These are phyloP conservation scores for Penicillium olsonii DNA, from an alignment of 2,329 filamentous ascomycete species.

Conservation along the genomic window DNA sequence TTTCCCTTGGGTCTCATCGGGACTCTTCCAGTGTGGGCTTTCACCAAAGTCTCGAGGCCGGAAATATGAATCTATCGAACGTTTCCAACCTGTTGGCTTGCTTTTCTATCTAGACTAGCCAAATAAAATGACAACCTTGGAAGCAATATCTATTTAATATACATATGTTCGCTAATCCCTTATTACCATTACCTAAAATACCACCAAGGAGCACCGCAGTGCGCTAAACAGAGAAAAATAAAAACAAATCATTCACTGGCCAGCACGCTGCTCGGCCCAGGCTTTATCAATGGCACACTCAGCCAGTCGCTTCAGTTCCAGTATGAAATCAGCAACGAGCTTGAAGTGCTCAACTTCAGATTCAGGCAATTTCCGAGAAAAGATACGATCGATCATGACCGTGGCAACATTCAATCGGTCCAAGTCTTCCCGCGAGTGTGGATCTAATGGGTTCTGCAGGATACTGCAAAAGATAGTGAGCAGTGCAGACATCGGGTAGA, in stretches of 20 bases:
- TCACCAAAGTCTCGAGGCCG: too few species aligned
- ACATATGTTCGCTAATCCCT: background rate
- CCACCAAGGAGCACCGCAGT: background rate
- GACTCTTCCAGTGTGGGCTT: too few species aligned
- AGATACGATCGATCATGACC: conserved; percentile 46
- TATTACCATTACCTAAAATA: background rate
- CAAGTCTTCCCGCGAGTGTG: conserved; percentile 49
- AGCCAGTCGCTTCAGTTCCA: conserved; percentile 48
- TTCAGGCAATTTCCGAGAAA: conserved; percentile 29
- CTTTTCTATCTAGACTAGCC: background rate
- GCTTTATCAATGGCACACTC: conserved; percentile 48
- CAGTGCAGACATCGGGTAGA: conserved; percentile 59
- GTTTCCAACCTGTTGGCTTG: too few species aligned
- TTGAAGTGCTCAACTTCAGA: conserved; percentile 45
- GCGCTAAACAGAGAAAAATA: background rate
- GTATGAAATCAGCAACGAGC: conserved; percentile 47
- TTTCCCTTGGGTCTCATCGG: too few species aligned
- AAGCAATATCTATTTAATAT: background rate
- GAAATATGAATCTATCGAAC: too few species aligned
- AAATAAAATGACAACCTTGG: background rate
- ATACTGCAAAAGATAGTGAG: conserved; percentile 59
- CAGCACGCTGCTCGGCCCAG: conserved; percentile 29
- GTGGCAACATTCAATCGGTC: conserved; percentile 48
- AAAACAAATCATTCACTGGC: background rate
- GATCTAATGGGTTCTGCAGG: conserved; percentile 50